Base-by-base conservation (phyloP, 2,329 filamentous ascomycete genomes). In the Zymoseptoria ardabiliae region DNA sequence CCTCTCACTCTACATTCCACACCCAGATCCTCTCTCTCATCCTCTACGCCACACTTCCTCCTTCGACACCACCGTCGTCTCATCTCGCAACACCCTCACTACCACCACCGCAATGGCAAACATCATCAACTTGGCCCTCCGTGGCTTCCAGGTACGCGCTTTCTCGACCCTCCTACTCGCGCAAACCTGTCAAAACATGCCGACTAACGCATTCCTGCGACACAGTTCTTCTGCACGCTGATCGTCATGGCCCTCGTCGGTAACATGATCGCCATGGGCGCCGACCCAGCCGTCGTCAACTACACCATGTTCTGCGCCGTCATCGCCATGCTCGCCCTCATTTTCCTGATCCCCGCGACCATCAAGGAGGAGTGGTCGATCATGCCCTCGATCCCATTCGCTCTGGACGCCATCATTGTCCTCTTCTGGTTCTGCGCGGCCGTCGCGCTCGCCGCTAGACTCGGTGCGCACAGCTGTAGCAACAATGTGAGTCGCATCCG, bases 391-490 rank as follows among this genome's bases (percentile, higher is more conserved):
- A 72, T 83, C 54, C 74, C 83, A 58, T 71, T 86, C 35, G 77
- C 73, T 13, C 73, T 87, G 54, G 87, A 90, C 73, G 76, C 69
- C 11, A 67, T 85, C 30, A 83, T 85, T 56, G 78, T 82, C 2
- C 72, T 91, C 57, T 88, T 92, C 78, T 86, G 83, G 65, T 84
- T 91, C 69, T 85, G 89, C 72, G 82, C 78, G 58, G 88, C 82
- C 62, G 79, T 92, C 61, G 88, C 89, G 9, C 79, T 90, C 50
- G 82, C 89, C 4, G 86, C 87, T 22, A 85, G 86, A 73, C 80
- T 92, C 8, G 74, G 77, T n/a, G 84, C 81, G 6, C 83, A 85
- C 71, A 85, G 88, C 79, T 93, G 89, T 76, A 77, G 78, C 66
- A 82, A 85, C 69, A 20, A 56, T 53, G 83, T 85, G 76, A 65